phyloP scores from a whole-genome alignment of 2,329 filamentous ascomycete genomes.

The Monosporascus sp. region DNA sequence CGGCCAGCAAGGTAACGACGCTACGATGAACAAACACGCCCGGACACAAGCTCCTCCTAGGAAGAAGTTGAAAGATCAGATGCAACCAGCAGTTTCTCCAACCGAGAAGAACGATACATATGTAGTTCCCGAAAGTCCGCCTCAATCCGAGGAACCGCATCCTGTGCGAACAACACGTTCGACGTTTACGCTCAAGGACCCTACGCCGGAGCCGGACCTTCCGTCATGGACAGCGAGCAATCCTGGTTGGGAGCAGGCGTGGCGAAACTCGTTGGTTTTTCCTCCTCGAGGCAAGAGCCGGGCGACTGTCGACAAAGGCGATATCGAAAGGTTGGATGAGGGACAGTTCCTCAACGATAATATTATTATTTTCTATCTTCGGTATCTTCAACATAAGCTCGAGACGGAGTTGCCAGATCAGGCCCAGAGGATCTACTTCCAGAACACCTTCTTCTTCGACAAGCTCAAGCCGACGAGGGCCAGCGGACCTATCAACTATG shows the following conservation, averaged over 20 bases:
- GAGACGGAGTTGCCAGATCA: constrained; percentile 50
- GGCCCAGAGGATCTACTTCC: constrained; percentile 70
- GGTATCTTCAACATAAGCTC: constrained; percentile 61
- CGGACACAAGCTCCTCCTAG: not conserved
- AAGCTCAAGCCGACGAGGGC: constrained; percentile 59
- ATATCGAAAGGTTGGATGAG: constrained; percentile 74
- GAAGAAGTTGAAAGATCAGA: constrained; percentile 17
- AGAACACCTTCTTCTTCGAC: constrained; percentile 90
- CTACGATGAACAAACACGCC: not conserved
- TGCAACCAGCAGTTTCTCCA: constrained; percentile 7
- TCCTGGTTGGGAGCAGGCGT: constrained; percentile 45
- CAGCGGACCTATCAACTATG: constrained; percentile 68
- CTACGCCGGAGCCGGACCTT: constrained; percentile 14
- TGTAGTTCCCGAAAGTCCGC: constrained; percentile 1
- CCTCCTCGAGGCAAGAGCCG: constrained; percentile 54
- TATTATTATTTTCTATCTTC: constrained; percentile 81
- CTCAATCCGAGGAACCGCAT: constrained; percentile 1
- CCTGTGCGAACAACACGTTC: constrained; percentile 15
- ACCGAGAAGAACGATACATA: not conserved
- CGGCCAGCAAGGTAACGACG: not conserved
- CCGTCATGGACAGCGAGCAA: constrained; percentile 47
- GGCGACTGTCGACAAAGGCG: constrained; percentile 63
- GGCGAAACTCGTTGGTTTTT: constrained; percentile 58
- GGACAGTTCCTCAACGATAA: constrained; percentile 90
- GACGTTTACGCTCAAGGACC: constrained; percentile 10